Evolutionary conservation across 352 stramenopile genomes (phyloP).

Genomic region (Phytophthora syringae): DNA sequence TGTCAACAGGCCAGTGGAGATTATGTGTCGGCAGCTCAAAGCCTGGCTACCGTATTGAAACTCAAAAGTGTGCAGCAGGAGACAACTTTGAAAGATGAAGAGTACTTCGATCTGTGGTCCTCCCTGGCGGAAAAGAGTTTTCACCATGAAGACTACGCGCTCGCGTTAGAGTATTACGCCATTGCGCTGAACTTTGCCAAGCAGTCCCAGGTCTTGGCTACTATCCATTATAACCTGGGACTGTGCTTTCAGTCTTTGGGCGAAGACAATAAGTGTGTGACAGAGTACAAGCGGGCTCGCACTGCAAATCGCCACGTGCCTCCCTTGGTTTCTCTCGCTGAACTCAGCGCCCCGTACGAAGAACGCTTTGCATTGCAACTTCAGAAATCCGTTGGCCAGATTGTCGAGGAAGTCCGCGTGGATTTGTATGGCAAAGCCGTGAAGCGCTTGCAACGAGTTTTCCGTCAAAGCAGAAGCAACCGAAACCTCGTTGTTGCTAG

Average conservation of each 20-base stretch:
- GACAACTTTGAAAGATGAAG: slow-evolving; percentile 43
- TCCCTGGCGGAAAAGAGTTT: slow-evolving; percentile 71
- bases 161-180: slow-evolving; percentile 69
- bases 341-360: slow-evolving; percentile 53
- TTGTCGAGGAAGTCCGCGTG: slow-evolving; percentile 66
- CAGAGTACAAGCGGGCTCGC: slow-evolving; percentile 71
- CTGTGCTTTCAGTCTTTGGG: slow-evolving; percentile 64
- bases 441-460: slow-evolving; percentile 67
- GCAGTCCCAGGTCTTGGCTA: slow-evolving; percentile 60
- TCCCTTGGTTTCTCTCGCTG: slow-evolving; percentile 46
- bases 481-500: slow-evolving; percentile 8
- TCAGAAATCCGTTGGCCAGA: slow-evolving; percentile 47
- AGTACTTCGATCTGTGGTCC: slow-evolving; percentile 65
- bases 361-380: slow-evolving; percentile 55
- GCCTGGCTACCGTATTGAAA: slow-evolving; percentile 51
- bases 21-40: slow-evolving; percentile 56
- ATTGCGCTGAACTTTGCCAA: slow-evolving; percentile 69
- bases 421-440: slow-evolving; percentile 68
- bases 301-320: slow-evolving; percentile 70
- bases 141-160: slow-evolving; percentile 63
- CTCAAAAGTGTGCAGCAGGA: slow-evolving; percentile 38
- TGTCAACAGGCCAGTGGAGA: slow-evolving; percentile 68
- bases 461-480: slow-evolving; percentile 50
- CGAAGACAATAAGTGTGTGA: slow-evolving; percentile 52
- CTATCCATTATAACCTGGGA: slow-evolving; percentile 62